A percentile compares a stretch with the other conserved stretches of the same genome.
Evolutionary conservation across 306 rosid genomes (phyloP).

Genomic region (Neltuma alba): DNA sequence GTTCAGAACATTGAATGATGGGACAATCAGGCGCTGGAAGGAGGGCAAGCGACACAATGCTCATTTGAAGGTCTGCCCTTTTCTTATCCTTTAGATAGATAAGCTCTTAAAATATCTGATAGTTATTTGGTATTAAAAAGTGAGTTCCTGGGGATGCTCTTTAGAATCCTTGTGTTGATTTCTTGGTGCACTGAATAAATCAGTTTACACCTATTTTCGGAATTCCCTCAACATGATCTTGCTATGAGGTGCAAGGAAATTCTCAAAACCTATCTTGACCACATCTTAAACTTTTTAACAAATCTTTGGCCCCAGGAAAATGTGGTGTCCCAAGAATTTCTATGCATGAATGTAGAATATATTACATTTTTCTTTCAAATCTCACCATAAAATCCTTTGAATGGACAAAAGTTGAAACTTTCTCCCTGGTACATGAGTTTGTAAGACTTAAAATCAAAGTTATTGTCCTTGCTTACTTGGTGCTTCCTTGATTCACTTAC

Average conservation of each 20-base stretch:
- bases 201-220: neutral
- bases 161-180: neutral
- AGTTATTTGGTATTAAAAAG: neutral
- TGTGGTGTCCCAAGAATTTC: neutral
- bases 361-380: constrained; percentile 16
- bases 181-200: neutral
- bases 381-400: neutral
- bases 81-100: neutral
- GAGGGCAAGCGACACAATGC: constrained; percentile 97
- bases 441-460: neutral
- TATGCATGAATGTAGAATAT: neutral
- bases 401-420: neutral
- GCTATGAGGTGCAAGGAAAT: neutral
- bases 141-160: constrained; percentile 7
- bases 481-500: neutral
- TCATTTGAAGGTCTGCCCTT: constrained; percentile 70
- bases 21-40: constrained; percentile 84
- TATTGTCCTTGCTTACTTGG: neutral
- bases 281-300: neutral
- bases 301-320: neutral
- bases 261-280: neutral
- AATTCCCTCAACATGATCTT: neutral
- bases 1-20: constrained; percentile 79
- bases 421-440: neutral
- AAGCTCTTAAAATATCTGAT: constrained; percentile 11